Evolutionary conservation across 225 moss, liverwort and hornwort genomes (phyloP).

Genomic region (Physcomitrellopsis africana): DNA sequence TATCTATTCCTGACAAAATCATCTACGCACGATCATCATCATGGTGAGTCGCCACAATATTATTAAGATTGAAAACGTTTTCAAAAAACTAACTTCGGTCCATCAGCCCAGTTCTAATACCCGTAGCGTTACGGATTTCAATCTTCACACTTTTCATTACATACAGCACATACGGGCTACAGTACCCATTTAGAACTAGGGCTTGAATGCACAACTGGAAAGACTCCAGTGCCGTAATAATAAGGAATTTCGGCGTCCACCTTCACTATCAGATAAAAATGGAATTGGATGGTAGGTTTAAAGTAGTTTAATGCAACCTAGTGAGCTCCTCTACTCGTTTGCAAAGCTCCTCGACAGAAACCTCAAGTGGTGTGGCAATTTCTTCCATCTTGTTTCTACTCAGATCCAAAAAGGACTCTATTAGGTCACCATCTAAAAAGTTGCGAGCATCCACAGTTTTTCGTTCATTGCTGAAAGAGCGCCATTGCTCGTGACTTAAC

Average conservation of each 20-base stretch:
- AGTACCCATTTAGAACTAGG: background rate
- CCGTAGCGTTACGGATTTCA: background rate
- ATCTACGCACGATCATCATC: too few relatives aligned
- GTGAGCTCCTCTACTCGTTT: constrained; percentile 96
- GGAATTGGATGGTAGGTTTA: background rate
- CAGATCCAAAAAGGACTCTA: constrained; percentile 91
- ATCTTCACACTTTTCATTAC: constrained; percentile 18
- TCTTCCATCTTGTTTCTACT: constrained; percentile 90
- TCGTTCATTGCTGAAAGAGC: constrained; percentile 88
- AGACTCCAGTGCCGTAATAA: constrained; percentile 2
- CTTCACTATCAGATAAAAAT: constrained; percentile 20
- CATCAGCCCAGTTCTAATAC: too few relatives aligned
- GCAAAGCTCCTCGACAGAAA: constrained; percentile 91
- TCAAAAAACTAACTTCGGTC: too few relatives aligned
- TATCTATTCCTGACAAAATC: too few relatives aligned
- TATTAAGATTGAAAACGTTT: too few relatives aligned
- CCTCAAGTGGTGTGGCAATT: constrained; percentile 62
- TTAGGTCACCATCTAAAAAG: constrained; percentile 91
- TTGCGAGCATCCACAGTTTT: constrained; percentile 91
- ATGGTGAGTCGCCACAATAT: too few relatives aligned
- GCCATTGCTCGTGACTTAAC: constrained; percentile 95
- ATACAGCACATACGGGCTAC: constrained; percentile 30
- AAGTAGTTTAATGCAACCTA: constrained; percentile 69
- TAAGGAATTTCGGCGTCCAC: constrained; percentile 5
- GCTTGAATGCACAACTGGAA: background rate